Evolutionary conservation across 2,329 filamentous ascomycete genomes (phyloP).

Genomic region (Cordyceps tenuipes): DNA sequence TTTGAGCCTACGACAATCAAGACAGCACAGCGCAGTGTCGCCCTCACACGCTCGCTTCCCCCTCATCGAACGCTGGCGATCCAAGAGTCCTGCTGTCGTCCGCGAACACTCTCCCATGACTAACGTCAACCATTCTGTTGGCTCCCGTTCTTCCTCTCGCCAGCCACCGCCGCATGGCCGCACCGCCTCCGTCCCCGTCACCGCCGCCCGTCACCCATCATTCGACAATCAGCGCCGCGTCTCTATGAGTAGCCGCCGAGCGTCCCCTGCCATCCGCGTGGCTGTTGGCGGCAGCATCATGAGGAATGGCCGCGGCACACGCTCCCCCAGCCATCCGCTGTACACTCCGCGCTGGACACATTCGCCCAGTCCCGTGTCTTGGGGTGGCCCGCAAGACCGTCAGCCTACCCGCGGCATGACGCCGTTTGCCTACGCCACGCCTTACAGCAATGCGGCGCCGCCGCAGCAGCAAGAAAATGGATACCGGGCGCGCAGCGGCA

Average conservation of each 20-base stretch:
- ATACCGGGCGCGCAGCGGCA: constrained; percentile 23
- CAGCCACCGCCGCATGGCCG: constrained; percentile 37
- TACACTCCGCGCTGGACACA: constrained; percentile 50
- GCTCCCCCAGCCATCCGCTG: constrained; percentile 47
- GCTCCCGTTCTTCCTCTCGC: constrained; percentile 32
- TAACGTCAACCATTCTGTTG: constrained; percentile 12
- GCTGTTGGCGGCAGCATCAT: constrained; percentile 25
- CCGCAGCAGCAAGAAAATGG: constrained; percentile 25
- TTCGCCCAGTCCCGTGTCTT: constrained; percentile 36
- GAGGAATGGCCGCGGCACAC: constrained; percentile 43
- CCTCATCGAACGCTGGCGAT: constrained; percentile 20
- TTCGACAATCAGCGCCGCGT: constrained; percentile 38
- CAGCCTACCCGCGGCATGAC: constrained; percentile 35
- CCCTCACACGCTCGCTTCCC: constrained; percentile 23
- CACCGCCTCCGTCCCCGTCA: constrained; percentile 43
- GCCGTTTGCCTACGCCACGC: constrained; percentile 68
- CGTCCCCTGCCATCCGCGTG: constrained; percentile 23
- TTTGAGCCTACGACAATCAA: constrained; percentile 30
- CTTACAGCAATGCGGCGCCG: constrained; percentile 54
- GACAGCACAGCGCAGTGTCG: constrained; percentile 32
- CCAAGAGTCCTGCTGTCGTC: constrained; percentile 23
- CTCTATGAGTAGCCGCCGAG: constrained; percentile 30
- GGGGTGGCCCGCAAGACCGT: constrained; percentile 24
- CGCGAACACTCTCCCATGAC: constrained; percentile 34
- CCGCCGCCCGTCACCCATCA: constrained; percentile 29